Evolutionary conservation across 2,329 filamentous ascomycete species (phyloP).

Genomic region (Hymenoscyphus infarciens): DNA sequence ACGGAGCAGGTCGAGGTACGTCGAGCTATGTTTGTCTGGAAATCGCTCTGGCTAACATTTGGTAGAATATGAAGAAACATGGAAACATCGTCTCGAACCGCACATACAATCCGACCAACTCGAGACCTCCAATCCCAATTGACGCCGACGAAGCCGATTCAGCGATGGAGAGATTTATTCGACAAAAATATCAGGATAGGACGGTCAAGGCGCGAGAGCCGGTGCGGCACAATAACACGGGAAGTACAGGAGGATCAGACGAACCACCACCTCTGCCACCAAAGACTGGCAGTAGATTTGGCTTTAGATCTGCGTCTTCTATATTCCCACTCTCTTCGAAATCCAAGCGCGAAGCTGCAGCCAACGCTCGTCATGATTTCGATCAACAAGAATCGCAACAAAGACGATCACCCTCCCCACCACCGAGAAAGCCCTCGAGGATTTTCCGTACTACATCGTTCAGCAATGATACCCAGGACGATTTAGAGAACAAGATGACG

Average conservation of each 20-base stretch:
- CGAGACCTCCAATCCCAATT: constrained; percentile 78
- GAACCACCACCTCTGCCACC: constrained; percentile 58
- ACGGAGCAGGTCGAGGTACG: constrained; percentile 92
- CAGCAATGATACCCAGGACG: constrained; percentile 49
- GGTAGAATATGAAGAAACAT: constrained; percentile 86
- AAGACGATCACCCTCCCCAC: constrained; percentile 28
- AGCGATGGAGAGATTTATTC: constrained; percentile 91
- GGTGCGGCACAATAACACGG: constrained; percentile 37
- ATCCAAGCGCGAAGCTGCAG: constrained; percentile 25
- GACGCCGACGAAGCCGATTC: constrained; percentile 91
- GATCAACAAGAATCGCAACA: constrained; percentile 9
- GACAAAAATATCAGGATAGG: constrained; percentile 81
- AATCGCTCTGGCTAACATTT: constrained; percentile 20
- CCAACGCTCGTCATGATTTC: constrained; percentile 19
- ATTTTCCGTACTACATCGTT: constrained; percentile 65
- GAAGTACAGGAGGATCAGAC: constrained; percentile 47
- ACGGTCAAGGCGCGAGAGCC: constrained; percentile 46
- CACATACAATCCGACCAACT: constrained; percentile 81
- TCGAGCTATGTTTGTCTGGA: not conserved
- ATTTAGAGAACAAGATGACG: constrained; percentile 71
- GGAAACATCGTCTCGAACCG: constrained; percentile 86
- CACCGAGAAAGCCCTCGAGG: constrained; percentile 55
- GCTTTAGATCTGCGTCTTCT: constrained; percentile 60
- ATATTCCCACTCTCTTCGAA: constrained; percentile 53
- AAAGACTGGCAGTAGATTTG: constrained; percentile 56